Conservation (phyloP, 2,329 filamentous ascomycete species). For the Colletotrichum zoysiae region DNA sequence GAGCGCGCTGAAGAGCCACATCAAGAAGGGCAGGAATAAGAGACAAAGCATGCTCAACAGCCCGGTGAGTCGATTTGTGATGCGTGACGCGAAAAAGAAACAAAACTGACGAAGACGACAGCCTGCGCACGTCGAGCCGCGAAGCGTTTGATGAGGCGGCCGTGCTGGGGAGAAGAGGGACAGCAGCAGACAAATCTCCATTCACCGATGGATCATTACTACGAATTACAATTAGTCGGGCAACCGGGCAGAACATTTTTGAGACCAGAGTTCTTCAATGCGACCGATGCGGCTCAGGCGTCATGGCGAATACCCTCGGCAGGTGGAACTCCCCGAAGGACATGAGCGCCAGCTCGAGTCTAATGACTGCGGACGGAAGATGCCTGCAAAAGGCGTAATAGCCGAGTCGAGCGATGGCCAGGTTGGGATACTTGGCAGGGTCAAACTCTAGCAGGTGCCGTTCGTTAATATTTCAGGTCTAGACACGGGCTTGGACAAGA, state of each 20-base stretch:
- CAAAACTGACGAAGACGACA: conserved; percentile 47
- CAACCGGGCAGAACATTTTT: conserved; percentile 34
- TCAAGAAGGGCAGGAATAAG: conserved; percentile 97
- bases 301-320: conserved; percentile 42
- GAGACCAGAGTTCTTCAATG: conserved; percentile 14
- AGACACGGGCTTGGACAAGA: conserved; percentile 31
- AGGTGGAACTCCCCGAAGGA: conserved; percentile 45
- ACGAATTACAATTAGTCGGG: conserved; percentile 37
- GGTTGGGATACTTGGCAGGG: conserved; percentile 42
- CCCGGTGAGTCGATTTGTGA: conserved; percentile 74
- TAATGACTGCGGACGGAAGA: conserved; percentile 25
- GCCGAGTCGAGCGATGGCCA: conserved; percentile 41
- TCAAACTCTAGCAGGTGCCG: conserved; percentile 39
- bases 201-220: conserved; percentile 27
- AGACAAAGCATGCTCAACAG: conserved; percentile 96
- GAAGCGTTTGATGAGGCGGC: conserved; percentile 60
- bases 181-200: conserved; percentile 26
- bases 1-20: conserved; percentile 95
- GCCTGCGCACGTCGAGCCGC: conserved; percentile 68
- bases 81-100: neutral
- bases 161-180: conserved; percentile 33
- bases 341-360: conserved; percentile 35
- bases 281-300: conserved; percentile 23
- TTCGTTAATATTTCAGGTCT: conserved; percentile 25
- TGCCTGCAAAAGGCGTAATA: conserved; percentile 40